These are phyloP conservation scores for Chrysochromulina tobinii DNA, from an alignment of 78 protist species.

Conservation along the genomic window DNA sequence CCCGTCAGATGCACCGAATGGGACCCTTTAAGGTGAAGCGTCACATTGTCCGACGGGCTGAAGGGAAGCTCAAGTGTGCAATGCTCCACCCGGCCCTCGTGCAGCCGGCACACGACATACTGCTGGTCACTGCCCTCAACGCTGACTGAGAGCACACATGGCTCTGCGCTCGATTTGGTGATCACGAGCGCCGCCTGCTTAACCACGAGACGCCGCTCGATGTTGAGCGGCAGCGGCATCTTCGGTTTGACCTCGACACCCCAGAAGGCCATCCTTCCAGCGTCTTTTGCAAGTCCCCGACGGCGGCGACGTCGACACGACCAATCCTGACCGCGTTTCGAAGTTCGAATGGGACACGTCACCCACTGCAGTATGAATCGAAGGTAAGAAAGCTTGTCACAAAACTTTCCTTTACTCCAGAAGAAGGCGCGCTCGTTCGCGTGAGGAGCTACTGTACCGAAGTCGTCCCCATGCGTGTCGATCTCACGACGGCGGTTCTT, in stretches of 20 bases:
- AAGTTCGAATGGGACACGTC: too few species aligned
- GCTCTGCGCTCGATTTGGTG: not conserved
- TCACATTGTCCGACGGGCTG: not conserved
- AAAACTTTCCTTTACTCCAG: too few species aligned
- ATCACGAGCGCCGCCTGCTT: conserved; percentile 15
- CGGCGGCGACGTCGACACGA: too few species aligned
- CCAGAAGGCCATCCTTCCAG: not conserved
- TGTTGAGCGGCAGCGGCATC: not conserved
- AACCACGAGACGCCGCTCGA: not conserved
- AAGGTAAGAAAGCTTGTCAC: too few species aligned
- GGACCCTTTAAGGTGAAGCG: not conserved
- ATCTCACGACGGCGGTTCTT: too few species aligned
- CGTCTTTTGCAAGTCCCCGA: too few species aligned
- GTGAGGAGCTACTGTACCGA: too few species aligned
- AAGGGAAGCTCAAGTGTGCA: conserved; percentile 13
- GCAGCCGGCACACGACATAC: conserved; percentile 18
- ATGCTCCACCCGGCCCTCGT: not conserved
- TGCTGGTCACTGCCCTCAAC: not conserved
- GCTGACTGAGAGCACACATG: not conserved
- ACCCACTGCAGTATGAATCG: too few species aligned
- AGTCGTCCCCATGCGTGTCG: too few species aligned
- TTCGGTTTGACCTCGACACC: not conserved
- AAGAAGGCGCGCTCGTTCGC: too few species aligned
- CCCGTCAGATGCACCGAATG: not conserved
- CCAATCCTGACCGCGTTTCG: too few species aligned